Base-by-base conservation (phyloP, 1,139 yeast species). In the Pichia sp. region DNA sequence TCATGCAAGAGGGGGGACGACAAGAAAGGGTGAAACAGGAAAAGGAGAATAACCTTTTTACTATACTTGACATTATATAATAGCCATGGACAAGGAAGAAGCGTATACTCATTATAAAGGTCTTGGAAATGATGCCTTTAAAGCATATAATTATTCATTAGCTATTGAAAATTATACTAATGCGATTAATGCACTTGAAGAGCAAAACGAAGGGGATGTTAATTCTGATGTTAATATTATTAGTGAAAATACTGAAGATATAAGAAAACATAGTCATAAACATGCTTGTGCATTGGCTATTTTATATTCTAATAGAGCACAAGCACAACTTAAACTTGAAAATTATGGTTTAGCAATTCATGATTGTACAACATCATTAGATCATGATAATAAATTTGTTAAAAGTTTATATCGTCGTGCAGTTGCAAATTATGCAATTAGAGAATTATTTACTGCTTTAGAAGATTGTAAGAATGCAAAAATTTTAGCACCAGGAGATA, bases 381-480 rank as follows among this genome's bases (percentile, higher is more conserved):
- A 69, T 37, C 59, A 81, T 11, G 88, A 91, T 57, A 74, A 81
- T 1, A 60, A 67, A 32, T 84, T 85, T 57, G 65, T 78, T 37
- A 91, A 91, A 62, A 91, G 89, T 1, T 74, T 81, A 55, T 83
- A 81, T 56, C 74, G 98, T 49, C 75, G 94, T 49, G 97, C 96
- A 1, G 77, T 85, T 16, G 82, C 96, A 0, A 66, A 77, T 48
- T 76, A 80, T 63, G 95, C 95, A 10, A 73, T 87, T 43, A 63
- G 86, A 50, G 75, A 84, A 50, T 82, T 86, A 58, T 78, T 78
- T 55, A 81, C 78, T 45, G 94, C 97, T 0, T 74, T 78, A 51
- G 66, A 60, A 32, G 94, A 84, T 62, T 79, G 87, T 58, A 79
- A 77, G 52, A 55, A 60, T 13, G 86, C 88, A 15, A 67, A 68